Evolutionary conservation across 73 alveolate genomes (phyloP).

Genomic region (Paramecium pentaurelia): DNA sequence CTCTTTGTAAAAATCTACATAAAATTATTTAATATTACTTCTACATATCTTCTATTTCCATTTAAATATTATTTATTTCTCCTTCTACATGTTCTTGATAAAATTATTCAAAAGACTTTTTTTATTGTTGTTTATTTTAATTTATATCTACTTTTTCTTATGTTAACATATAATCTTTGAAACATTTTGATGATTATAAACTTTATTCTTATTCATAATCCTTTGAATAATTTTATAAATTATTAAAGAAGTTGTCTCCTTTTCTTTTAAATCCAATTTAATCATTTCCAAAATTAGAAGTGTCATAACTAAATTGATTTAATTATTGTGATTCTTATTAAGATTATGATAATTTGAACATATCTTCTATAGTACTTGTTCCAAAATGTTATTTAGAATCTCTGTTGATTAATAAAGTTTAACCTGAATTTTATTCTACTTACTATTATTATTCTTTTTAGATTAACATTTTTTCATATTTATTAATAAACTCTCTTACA

Average conservation of each 20-base stretch:
- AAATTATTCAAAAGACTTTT: slow-evolving; percentile 31
- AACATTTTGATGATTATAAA: not conserved
- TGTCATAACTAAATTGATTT: not conserved
- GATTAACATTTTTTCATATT: not conserved
- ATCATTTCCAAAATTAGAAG: slow-evolving; percentile 23
- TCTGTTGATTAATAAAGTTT: not conserved
- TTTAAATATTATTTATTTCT: not conserved
- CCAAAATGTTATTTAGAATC: not conserved
- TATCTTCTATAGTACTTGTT: not conserved
- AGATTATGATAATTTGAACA: not conserved
- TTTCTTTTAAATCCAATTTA: not conserved
- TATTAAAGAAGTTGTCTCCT: not conserved
- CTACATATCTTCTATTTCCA: not conserved
- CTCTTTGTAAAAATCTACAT: not conserved
- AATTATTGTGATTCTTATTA: not conserved
- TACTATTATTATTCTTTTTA: not conserved
- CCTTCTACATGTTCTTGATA: not conserved
- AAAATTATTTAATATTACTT: not conserved
- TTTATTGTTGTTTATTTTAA: not conserved
- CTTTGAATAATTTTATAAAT: not conserved
- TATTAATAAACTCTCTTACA: not conserved
- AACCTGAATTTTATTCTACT: not conserved
- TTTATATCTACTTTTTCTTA: not conserved
- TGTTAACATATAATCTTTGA: not conserved
- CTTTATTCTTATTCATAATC: not conserved